Conservation (phyloP, 169 alveolate species). For the Eimeria praecox region DNA sequence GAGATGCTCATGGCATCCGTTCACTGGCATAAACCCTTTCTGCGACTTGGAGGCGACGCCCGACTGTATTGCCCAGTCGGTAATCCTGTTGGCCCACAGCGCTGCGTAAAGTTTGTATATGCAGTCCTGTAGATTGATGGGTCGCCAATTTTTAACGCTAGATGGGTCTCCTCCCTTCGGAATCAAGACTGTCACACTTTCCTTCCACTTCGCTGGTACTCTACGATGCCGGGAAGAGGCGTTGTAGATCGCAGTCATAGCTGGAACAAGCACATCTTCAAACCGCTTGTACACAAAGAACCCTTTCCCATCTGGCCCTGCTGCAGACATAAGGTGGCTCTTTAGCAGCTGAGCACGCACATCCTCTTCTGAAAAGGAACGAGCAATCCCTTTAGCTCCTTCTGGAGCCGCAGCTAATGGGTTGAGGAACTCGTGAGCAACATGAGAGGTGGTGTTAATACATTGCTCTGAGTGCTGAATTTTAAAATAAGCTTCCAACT, state of each 20-base stretch:
- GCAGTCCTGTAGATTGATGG: slow-evolving; percentile 17
- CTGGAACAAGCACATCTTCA: slow-evolving; percentile 34
- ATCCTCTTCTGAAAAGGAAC: not conserved
- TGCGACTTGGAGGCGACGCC: slow-evolving; percentile 26
- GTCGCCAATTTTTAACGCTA: not conserved
- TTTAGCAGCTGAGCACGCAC: slow-evolving; percentile 8
- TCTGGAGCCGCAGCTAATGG: not conserved
- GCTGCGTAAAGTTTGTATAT: slow-evolving; percentile 41
- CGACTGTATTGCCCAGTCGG: not conserved
- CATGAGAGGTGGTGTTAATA: not conserved
- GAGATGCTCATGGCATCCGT: slow-evolving; percentile 1
- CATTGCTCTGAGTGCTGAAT: not conserved
- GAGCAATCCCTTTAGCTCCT: not conserved
- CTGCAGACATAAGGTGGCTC: not conserved
- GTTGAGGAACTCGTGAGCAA: not conserved
- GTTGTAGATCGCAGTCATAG: slow-evolving; percentile 1
- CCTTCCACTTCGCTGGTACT: not conserved
- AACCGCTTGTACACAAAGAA: slow-evolving; percentile 33
- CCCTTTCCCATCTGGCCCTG: slow-evolving; percentile 28
- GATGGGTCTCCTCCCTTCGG: not conserved
- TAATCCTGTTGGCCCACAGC: slow-evolving; percentile 5
- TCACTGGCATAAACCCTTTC: slow-evolving; percentile 12
- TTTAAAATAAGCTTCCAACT: not conserved
- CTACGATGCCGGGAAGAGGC: not conserved
- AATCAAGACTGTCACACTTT: not conserved